Evolutionary conservation across 148 eudicot species (phyloP).

Genomic region (Rhododendron griersonianum): DNA sequence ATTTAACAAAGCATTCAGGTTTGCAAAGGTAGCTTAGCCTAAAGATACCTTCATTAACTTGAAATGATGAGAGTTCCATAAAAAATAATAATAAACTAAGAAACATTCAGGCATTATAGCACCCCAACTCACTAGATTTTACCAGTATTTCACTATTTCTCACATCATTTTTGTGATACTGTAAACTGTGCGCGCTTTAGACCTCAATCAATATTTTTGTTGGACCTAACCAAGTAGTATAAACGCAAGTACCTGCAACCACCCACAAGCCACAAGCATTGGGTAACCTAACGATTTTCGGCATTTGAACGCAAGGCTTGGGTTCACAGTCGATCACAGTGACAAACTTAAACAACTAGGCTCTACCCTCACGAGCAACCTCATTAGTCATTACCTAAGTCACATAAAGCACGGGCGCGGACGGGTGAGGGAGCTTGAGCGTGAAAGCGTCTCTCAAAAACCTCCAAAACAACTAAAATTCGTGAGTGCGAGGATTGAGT

Average conservation of each 20-base stretch:
- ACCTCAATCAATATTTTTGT: not conserved
- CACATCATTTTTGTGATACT: not conserved
- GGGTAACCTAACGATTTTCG: not conserved
- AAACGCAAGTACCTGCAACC: not conserved
- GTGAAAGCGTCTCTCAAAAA: too few species aligned
- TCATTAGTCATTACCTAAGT: too few species aligned
- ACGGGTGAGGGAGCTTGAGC: too few species aligned
- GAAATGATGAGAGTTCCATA: not conserved
- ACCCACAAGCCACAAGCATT: not conserved
- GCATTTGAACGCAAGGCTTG: not conserved
- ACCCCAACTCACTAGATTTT: not conserved
- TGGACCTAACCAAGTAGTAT: not conserved
- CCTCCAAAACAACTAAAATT: too few species aligned
- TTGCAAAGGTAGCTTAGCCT: not conserved
- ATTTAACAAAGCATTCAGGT: not conserved
- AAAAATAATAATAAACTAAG: not conserved
- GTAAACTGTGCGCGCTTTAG: not conserved
- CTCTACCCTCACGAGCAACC: not conserved
- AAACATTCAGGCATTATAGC: not conserved
- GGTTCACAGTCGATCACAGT: not conserved
- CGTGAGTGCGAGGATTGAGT: too few species aligned
- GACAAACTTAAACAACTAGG: not conserved
- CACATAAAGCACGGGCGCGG: too few species aligned
- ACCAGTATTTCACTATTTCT: not conserved
- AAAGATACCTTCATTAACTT: not conserved